These are phyloP conservation scores for Citrus inodora DNA, from an alignment of 345 rosid species.

Conservation along the genomic window DNA sequence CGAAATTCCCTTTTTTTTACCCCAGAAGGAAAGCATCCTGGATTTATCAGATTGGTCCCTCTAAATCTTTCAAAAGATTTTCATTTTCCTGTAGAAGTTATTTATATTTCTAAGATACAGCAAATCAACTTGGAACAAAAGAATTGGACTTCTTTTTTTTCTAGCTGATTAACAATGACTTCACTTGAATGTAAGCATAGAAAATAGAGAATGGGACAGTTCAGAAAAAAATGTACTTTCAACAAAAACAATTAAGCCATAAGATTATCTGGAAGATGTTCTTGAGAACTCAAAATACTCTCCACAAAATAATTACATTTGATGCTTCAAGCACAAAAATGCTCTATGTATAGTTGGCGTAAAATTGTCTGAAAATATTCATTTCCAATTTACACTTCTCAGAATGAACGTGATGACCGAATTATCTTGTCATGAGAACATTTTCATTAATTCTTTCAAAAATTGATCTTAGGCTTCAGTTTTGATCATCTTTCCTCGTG, in stretches of 20 bases:
- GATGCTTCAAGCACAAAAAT: conserved; percentile 14
- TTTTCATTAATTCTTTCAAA: neutral
- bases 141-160: neutral
- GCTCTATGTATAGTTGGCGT: neutral
- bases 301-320: conserved; percentile 1
- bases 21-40: neutral
- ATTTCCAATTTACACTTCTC: neutral
- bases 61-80: too few species aligned
- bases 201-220: neutral
- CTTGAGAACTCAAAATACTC: too few species aligned
- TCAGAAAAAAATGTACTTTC: neutral
- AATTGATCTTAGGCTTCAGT: conserved; percentile 1
- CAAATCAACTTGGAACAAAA: neutral
- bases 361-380: neutral
- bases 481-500: neutral
- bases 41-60: too few species aligned
- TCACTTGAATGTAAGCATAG: neutral
- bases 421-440: neutral
- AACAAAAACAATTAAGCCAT: neutral
- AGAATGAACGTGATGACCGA: neutral
- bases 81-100: too few species aligned
- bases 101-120: too few species aligned
- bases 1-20: too few species aligned
- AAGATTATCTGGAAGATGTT: neutral
- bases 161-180: too few species aligned